Conservation (phyloP, 2,329 filamentous ascomycete species). For the Cladophialophora exuberans region DNA sequence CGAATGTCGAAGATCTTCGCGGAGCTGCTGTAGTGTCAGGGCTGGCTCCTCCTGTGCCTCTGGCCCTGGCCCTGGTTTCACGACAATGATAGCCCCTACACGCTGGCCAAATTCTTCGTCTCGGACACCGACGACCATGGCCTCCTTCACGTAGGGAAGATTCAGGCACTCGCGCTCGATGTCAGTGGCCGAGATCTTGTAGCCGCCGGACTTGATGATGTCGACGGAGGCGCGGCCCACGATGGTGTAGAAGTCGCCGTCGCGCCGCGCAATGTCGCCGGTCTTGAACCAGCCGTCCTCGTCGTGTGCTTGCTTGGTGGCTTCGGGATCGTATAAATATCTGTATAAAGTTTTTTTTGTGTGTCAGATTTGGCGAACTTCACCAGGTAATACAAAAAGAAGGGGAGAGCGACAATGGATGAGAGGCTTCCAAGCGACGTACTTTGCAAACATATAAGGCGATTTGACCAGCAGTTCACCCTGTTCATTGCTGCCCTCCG, state of each 20-base stretch:
- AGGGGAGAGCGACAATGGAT: background rate
- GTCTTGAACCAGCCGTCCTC: slow-evolving; percentile 46
- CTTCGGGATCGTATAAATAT: slow-evolving; percentile 35
- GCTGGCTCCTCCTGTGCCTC: no score
- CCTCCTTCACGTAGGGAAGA: slow-evolving; percentile 50
- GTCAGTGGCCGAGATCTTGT: slow-evolving; percentile 54
- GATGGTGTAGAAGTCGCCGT: slow-evolving; percentile 47
- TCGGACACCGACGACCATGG: slow-evolving; percentile 51
- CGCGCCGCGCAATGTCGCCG: slow-evolving; percentile 38
- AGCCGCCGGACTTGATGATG: slow-evolving; percentile 56
- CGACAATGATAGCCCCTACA: slow-evolving; percentile 46
- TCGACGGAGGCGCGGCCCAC: slow-evolving; percentile 52
- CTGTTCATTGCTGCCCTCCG: slow-evolving; percentile 49
- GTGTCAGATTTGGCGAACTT: no score
- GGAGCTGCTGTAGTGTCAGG: slow-evolving; percentile 42
- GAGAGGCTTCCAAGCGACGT: background rate
- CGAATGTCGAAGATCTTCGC: slow-evolving; percentile 46
- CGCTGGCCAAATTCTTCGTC: slow-evolving; percentile 54
- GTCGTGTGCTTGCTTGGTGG: slow-evolving; percentile 28
- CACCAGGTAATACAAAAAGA: no score
- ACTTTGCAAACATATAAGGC: slow-evolving; percentile 41
- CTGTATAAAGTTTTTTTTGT: background rate
- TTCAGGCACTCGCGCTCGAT: slow-evolving; percentile 52
- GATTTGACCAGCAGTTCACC: slow-evolving; percentile 50
- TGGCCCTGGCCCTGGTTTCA: slow-evolving; percentile 15